Percentiles rank a stretch among this genome's conserved stretches.
Conservation (phyloP, 148 eudicot genomes). For the Camellia sinensis region DNA sequence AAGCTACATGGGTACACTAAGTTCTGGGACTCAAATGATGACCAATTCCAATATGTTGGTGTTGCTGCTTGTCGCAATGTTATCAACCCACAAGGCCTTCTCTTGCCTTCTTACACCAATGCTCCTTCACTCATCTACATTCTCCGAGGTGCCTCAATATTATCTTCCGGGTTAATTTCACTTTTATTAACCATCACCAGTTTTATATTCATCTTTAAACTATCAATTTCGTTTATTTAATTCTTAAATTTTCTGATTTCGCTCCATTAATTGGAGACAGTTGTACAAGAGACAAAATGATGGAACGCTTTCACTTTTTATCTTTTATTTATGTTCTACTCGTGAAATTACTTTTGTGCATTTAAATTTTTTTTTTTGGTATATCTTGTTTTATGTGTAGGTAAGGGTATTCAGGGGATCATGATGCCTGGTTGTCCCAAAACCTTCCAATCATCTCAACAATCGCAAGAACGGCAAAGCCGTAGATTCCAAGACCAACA, state of each 20-base stretch:
- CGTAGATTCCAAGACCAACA: constrained; percentile 52
- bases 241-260: no score
- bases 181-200: no score
- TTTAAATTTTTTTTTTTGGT: not conserved
- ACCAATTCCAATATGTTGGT: constrained; percentile 70
- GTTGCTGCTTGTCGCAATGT: constrained; percentile 44
- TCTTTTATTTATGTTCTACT: no score
- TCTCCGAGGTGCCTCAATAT: constrained; percentile 40
- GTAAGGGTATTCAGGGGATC: constrained; percentile 55
- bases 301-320: no score
- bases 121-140: constrained; percentile 51
- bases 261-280: no score
- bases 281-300: no score
- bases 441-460: constrained; percentile 54
- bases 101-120: constrained; percentile 61
- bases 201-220: no score
- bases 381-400: constrained; percentile 26
- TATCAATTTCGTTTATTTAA: no score
- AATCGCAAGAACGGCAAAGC: constrained; percentile 19
- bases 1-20: constrained; percentile 28
- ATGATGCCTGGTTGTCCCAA: constrained; percentile 76
- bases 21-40: constrained; percentile 48
- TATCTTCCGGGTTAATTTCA: no score
- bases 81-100: constrained; percentile 58
- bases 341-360: not conserved